These are phyloP conservation scores for Plectranthus barbatus DNA, from an alignment of 257 asterid species.

Conservation along the genomic window DNA sequence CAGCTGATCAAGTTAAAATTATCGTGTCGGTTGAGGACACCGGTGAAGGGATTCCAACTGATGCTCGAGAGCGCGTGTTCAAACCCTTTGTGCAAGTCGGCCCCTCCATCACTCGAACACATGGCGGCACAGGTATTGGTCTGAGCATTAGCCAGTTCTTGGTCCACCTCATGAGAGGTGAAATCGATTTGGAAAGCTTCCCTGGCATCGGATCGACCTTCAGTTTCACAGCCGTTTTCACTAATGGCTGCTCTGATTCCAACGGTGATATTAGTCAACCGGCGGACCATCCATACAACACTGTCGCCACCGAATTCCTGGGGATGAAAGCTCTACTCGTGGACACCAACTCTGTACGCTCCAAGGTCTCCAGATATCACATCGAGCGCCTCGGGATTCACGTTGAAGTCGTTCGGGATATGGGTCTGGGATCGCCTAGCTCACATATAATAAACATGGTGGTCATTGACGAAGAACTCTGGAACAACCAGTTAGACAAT, in stretches of 20 bases:
- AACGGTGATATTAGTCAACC: constrained; percentile 30
- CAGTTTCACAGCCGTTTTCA: constrained; percentile 76
- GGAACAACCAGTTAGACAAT: constrained; percentile 42
- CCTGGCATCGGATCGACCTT: constrained; percentile 82
- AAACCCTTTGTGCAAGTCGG: constrained; percentile 95
- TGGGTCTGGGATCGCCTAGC: constrained; percentile 14
- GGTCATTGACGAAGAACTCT: constrained; percentile 66
- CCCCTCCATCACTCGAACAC: constrained; percentile 80
- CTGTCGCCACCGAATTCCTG: constrained; percentile 45
- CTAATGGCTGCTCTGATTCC: constrained; percentile 26
- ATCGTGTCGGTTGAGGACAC: constrained; percentile 96
- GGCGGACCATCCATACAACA: constrained; percentile 19
- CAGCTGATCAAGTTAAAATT: constrained; percentile 44
- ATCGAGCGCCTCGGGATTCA: constrained; percentile 67
- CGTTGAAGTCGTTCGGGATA: constrained; percentile 46
- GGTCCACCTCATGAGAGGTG: constrained; percentile 96
- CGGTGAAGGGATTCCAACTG: constrained; percentile 78
- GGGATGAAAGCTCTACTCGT: constrained; percentile 74
- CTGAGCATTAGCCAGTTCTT: constrained; percentile 92
- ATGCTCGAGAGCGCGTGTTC: constrained; percentile 73
- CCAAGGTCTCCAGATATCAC: constrained; percentile 67
- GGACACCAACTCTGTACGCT: constrained; percentile 68
- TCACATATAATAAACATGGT: constrained; percentile 53
- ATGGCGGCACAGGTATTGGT: constrained; percentile 97
- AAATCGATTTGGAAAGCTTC: constrained; percentile 70